Evolutionary conservation across 176 grass and related monocot genomes (phyloP).

Genomic region (Rhynchospora pubera): DNA sequence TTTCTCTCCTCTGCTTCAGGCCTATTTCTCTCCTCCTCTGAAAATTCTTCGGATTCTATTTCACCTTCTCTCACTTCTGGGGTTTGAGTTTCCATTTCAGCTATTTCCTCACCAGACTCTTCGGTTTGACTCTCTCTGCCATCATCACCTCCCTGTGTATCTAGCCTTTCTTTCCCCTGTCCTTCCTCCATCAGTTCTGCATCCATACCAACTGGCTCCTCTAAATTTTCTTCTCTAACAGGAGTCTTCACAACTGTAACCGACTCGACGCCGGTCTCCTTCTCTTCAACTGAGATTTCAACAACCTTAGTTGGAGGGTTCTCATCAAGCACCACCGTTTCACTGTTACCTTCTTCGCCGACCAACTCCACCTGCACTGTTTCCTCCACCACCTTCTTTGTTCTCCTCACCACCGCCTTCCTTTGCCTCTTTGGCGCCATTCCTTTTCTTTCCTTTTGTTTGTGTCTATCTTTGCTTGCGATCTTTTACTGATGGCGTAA

Average conservation of each 20-base stretch:
- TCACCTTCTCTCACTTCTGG: conserved; percentile 12
- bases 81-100: neutral
- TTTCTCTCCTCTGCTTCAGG: neutral
- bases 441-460: neutral
- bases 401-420: conserved; percentile 34
- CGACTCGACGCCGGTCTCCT: neutral
- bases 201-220: neutral
- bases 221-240: neutral
- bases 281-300: conserved; percentile 19
- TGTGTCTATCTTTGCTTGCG: neutral
- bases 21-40: neutral
- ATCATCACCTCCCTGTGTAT: neutral
- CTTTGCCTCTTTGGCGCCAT: conserved; percentile 40
- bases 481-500: neutral
- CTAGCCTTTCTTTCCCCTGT: neutral
- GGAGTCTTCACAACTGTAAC: neutral
- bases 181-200: neutral
- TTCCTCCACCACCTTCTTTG: conserved; percentile 39
- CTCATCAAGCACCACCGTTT: neutral
- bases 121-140: neutral
- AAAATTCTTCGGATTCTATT: neutral
- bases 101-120: neutral
- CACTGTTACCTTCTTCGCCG: neutral
- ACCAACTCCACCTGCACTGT: conserved; percentile 34
- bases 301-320: conserved; percentile 25